These are phyloP conservation scores for Globisporangium sylvaticum DNA, from an alignment of 352 stramenopile genomes.

Conservation along the genomic window DNA sequence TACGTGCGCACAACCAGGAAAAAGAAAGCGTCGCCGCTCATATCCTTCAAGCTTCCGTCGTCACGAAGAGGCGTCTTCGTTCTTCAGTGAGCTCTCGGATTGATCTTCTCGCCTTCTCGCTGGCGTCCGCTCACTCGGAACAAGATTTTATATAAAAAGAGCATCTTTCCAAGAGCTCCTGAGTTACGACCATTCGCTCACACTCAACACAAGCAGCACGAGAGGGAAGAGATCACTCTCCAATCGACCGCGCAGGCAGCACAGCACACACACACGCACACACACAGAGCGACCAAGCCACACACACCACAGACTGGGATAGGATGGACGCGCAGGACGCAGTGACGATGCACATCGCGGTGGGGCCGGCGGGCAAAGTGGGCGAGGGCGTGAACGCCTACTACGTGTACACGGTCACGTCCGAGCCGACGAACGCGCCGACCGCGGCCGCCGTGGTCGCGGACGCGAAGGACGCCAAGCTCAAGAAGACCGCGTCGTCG, in stretches of 20 bases:
- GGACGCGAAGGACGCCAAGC: not conserved
- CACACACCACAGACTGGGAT: not conserved
- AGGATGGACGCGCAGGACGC: constrained; percentile 10
- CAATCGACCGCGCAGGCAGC: not conserved
- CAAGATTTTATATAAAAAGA: constrained; percentile 12
- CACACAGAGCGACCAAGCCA: not conserved
- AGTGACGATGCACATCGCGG: constrained; percentile 39
- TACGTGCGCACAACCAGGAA: not conserved
- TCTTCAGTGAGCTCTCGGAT: not conserved
- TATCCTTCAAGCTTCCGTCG: not conserved
- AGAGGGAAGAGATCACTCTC: not conserved
- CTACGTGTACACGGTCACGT: constrained; percentile 80
- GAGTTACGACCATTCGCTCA: not conserved
- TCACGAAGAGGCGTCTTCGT: not conserved
- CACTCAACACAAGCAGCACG: not conserved
- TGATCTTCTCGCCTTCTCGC: not conserved
- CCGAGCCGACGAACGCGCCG: constrained; percentile 27
- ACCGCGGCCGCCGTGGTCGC: constrained; percentile 10
- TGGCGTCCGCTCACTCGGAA: constrained; percentile 7
- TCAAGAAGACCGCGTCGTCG: constrained; percentile 2
- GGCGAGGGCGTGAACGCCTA: constrained; percentile 84
- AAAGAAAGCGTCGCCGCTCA: not conserved
- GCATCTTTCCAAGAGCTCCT: not conserved
- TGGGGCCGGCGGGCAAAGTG: constrained; percentile 69
- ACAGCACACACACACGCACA: no score